Conservation (phyloP, 148 eudicot species). For the Fagopyrum esculentum region DNA sequence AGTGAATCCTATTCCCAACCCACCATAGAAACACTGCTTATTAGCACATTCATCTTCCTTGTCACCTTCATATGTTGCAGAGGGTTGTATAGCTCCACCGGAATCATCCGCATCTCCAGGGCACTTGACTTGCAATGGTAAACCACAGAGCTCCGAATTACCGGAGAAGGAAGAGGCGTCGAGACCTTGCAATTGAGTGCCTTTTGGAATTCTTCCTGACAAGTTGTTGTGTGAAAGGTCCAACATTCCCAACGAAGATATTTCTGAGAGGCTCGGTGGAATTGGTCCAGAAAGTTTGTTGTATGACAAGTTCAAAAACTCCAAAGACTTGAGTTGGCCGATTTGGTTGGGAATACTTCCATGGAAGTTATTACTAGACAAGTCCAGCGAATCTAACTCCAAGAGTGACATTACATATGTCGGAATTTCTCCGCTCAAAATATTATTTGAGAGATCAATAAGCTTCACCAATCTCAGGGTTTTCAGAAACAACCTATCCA, state of each 20-base stretch:
- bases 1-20: not conserved
- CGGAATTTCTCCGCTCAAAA: not conserved
- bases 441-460: not conserved
- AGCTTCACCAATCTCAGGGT: not conserved
- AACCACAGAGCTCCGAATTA: not conserved
- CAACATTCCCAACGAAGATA: not conserved
- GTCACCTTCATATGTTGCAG: too few relatives aligned
- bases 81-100: too few relatives aligned
- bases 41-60: not conserved
- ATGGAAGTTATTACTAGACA: not conserved
- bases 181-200: not conserved
- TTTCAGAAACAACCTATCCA: not conserved
- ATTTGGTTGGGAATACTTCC: not conserved
- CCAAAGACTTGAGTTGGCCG: not conserved
- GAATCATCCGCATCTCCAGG: not conserved
- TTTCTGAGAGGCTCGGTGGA: not conserved
- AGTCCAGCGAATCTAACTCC: not conserved
- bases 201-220: constrained; percentile 2
- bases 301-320: not conserved
- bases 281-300: not conserved
- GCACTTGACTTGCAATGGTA: not conserved
- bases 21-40: not conserved
- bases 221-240: constrained; percentile 2
- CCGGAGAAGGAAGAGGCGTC: not conserved
- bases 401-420: not conserved